Base-by-base conservation (phyloP, 2,329 filamentous ascomycete genomes). In the Diplodia corticola region DNA sequence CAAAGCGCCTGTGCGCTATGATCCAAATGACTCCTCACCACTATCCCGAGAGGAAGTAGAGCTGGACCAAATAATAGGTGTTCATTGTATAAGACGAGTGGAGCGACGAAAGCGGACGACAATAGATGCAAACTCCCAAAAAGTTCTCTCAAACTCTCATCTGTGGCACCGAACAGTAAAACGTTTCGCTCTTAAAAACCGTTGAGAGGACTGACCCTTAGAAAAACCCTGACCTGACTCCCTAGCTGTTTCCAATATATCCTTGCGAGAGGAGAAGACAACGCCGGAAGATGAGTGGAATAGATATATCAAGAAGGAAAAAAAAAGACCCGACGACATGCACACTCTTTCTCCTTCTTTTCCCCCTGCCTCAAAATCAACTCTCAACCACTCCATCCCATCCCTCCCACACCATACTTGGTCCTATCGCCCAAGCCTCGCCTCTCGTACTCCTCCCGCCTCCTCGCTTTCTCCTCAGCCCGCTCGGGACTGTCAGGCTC, bases 381-480 rank as follows among this genome's bases (percentile, higher is more conserved):
- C 15, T 9, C 37, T 63, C 33, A 63, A 2, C 60, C 60, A 40
- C 49, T 63, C 37, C 26, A 53, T 13, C 35, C 40, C 60, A 53
- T 67, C 53, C 55, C 50, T n/a, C 33, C 60, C 28, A 37, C 7
- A 12, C 63, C 63, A 3, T 22, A 46, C 51, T 59, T 65, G 7
- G 63, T 57, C 63, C 53, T 57, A 26, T 59, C 50, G 5, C 50
- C 63, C 50, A 65, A 57, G 2, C 33, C 48, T n/a, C 57, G 44
- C 51, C 22, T 44, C 50, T 57, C 35, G 50, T 65, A 57, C 17
- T 65, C 63, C 50, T 57, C 35, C 51, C 49, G 17, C 63, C 50
- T 30, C 37, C 37, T 24, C 6, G 54, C 63, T 17, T 65, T 65
- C 37, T 48, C 35, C 12, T 44, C 35, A 22, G 50, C 63, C 13